Conservation (phyloP, 192 early-diverging fungal species). For the Coemansia interrupta region DNA sequence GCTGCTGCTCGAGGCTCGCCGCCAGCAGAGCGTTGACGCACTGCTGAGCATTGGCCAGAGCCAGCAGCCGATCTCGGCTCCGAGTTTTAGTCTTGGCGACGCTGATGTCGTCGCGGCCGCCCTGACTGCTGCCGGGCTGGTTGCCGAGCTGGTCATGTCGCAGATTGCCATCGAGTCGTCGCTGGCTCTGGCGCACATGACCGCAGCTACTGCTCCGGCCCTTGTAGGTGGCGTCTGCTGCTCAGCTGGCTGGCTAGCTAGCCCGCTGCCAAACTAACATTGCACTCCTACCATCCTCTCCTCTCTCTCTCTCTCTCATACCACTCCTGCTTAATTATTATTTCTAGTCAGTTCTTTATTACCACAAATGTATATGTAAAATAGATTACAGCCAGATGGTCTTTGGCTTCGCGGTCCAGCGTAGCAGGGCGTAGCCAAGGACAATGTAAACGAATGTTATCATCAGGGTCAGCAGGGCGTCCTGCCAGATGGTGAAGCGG, state of each 20-base stretch:
- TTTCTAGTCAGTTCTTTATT: background rate
- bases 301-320: background rate
- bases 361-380: background rate
- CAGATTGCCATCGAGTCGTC: conserved; percentile 42
- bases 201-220: background rate
- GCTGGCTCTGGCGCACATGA: conserved; percentile 13
- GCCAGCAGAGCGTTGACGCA: conserved; percentile 32
- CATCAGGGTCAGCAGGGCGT: conserved; percentile 22
- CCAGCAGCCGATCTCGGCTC: background rate
- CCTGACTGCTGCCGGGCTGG: conserved; percentile 8
- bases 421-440: conserved; percentile 33
- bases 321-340: background rate
- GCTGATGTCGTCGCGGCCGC: background rate
- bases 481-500: conserved; percentile 27
- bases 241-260: background rate
- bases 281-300: background rate
- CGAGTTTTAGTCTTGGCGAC: background rate
- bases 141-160: conserved; percentile 26
- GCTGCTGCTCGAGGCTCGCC: conserved; percentile 22
- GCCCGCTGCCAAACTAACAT: background rate
- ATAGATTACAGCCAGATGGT: conserved; percentile 21
- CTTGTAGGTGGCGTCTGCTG: background rate
- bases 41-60: conserved; percentile 28
- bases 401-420: conserved; percentile 47
- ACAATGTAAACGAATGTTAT: conserved; percentile 20